Percentiles rank a stretch among this genome's conserved stretches.
These are phyloP conservation scores for Tolypocladium inflatum DNA, from an alignment of 2,329 filamentous ascomycete species.

Conservation along the genomic window DNA sequence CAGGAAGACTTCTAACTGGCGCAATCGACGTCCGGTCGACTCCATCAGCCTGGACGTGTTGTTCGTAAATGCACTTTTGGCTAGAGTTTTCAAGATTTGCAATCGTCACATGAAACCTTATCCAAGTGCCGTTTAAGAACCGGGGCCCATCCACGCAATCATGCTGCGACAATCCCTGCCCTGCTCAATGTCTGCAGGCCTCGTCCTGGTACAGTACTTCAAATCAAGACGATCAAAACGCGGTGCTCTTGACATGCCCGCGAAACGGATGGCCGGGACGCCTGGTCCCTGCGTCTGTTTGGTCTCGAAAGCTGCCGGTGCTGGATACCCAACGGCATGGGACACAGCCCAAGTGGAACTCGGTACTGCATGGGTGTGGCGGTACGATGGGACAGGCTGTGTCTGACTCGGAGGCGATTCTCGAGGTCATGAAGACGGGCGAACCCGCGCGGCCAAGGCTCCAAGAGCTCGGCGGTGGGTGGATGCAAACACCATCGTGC, in stretches of 20 bases:
- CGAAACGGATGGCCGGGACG: neutral
- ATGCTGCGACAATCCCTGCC: neutral
- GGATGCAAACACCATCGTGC: no score
- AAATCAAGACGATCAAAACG: neutral
- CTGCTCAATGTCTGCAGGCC: neutral
- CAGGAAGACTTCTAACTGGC: neutral
- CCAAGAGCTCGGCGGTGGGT: neutral
- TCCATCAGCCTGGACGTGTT: no score
- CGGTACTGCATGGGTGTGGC: neutral
- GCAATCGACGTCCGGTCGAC: neutral
- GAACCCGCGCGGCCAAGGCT: neutral
- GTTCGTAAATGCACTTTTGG: neutral
- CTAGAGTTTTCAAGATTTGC: neutral
- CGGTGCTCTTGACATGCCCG: neutral
- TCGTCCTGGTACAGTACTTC: neutral
- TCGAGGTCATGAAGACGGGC: neutral
- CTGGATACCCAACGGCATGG: neutral
- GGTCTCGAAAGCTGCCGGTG: neutral
- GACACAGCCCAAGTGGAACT: neutral
- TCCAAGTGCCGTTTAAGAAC: neutral
- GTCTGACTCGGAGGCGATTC: neutral
- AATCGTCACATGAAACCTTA: neutral
- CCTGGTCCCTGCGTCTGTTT: neutral
- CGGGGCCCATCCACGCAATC: neutral
- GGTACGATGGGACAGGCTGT: neutral